Evolutionary conservation across 163 green algal species (phyloP).

Genomic region (Trebouxia gelatinosa): DNA sequence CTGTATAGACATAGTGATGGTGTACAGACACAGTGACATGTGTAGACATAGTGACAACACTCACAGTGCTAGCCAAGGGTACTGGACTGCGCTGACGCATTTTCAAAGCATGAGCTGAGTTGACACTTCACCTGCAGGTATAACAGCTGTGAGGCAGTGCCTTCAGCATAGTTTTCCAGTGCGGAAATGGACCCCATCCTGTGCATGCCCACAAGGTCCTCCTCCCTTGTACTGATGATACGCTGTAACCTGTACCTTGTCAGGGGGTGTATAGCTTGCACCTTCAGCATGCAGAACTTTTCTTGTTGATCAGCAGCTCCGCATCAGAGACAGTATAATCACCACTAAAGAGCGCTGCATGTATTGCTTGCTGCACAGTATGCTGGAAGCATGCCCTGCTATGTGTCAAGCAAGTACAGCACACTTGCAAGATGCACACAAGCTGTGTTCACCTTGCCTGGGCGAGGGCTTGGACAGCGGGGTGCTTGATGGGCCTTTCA

Average conservation of each 20-base stretch:
- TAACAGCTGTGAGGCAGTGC: slow-evolving; percentile 73
- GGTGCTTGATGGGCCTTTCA: slow-evolving; percentile 51
- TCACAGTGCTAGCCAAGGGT: background rate
- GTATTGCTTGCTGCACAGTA: background rate
- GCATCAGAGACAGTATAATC: background rate
- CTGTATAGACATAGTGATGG: no score
- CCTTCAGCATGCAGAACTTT: background rate
- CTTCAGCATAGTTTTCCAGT: slow-evolving; percentile 79
- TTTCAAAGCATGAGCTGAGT: no score
- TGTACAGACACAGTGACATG: background rate
- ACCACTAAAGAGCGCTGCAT: background rate
- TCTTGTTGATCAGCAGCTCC: background rate
- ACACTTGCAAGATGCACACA: background rate
- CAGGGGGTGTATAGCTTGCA: slow-evolving; percentile 40
- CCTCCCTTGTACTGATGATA: slow-evolving; percentile 67
- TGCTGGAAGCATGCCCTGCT: background rate
- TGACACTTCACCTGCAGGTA: slow-evolving; percentile 56
- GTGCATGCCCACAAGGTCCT: slow-evolving; percentile 51
- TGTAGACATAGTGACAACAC: background rate
- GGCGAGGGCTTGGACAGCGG: slow-evolving; percentile 32
- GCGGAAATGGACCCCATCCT: slow-evolving; percentile 52
- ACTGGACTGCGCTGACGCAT: background rate
- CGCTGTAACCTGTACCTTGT: slow-evolving; percentile 67
- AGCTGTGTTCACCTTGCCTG: slow-evolving; percentile 13
- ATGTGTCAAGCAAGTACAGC: background rate